These are phyloP conservation scores for Metschnikowia noctiluminum DNA, from an alignment of 805 yeast genomes.

Conservation along the genomic window DNA sequence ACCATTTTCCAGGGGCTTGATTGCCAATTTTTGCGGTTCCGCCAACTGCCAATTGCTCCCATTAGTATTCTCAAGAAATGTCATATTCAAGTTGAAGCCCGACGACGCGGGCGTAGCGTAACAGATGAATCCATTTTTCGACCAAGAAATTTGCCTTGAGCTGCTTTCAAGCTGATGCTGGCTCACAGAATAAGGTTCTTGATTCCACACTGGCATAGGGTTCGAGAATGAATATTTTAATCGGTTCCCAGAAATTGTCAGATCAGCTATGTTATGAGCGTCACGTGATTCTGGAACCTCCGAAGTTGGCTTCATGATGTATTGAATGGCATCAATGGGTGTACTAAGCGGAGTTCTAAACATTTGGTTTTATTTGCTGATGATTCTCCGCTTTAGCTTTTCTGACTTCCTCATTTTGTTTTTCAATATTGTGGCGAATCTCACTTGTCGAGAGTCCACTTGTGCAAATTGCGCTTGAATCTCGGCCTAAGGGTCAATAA, in stretches of 20 bases:
- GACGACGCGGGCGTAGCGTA: constrained; percentile 42
- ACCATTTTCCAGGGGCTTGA: constrained; percentile 26
- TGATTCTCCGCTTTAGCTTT: too few relatives aligned
- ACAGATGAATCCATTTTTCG: constrained; percentile 80
- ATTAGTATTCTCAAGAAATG: constrained; percentile 69
- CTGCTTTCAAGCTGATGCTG: not conserved
- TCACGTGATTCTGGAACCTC: not conserved
- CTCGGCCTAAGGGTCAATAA: too few relatives aligned
- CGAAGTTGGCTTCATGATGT: not conserved
- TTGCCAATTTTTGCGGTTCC: constrained; percentile 40
- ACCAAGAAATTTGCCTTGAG: constrained; percentile 57
- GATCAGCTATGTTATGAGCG: not conserved
- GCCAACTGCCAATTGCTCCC: constrained; percentile 82
- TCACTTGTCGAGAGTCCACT: too few relatives aligned
- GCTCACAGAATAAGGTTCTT: not conserved
- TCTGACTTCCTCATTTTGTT: too few relatives aligned
- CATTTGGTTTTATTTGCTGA: too few relatives aligned
- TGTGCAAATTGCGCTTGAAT: too few relatives aligned
- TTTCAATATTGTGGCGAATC: too few relatives aligned
- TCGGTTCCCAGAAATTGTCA: too few relatives aligned
- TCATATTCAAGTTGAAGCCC: constrained; percentile 46
- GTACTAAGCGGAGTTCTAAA: too few relatives aligned
- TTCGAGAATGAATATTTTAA: not conserved
- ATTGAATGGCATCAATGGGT: not conserved
- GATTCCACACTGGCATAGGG: constrained; percentile 2